Percentiles rank a stretch among this genome's conserved stretches.
phyloP scores from a whole-genome alignment of 768 basidiomycete genomes.

The Clitopilus passeckerianus region DNA sequence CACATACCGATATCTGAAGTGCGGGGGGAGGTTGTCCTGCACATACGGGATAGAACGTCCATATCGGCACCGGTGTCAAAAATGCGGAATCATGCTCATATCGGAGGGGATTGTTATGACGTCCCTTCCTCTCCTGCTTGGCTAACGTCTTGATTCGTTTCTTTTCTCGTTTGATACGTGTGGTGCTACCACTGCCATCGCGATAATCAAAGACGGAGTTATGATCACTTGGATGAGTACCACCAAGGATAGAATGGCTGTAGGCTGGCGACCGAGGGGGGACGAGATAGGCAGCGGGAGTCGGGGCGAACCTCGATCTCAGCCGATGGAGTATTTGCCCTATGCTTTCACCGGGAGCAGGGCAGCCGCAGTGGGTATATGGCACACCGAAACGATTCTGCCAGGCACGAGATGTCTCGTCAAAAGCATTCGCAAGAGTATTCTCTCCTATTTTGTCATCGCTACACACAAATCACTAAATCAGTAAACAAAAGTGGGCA shows the following conservation, averaged over 20 bases:
- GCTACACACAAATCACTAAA: slow-evolving; percentile 22
- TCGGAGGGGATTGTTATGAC: slow-evolving; percentile 5
- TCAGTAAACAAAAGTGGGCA: no score
- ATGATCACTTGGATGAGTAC: slow-evolving; percentile 50
- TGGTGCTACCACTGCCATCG: slow-evolving; percentile 14
- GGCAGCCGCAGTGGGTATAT: slow-evolving; percentile 54
- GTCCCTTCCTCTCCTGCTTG: slow-evolving; percentile 13
- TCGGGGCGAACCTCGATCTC: slow-evolving; percentile 5
- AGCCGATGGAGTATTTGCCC: slow-evolving; percentile 31
- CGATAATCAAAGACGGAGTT: slow-evolving; percentile 28
- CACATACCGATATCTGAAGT: background rate
- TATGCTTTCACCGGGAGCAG: slow-evolving; percentile 34
- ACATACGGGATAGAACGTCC: slow-evolving; percentile 7
- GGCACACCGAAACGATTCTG: slow-evolving; percentile 36
- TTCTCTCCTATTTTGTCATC: slow-evolving; percentile 22
- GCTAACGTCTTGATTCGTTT: slow-evolving; percentile 18
- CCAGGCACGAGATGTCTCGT: slow-evolving; percentile 21
- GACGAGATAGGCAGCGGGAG: slow-evolving; percentile 21
- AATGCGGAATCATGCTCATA: slow-evolving; percentile 23
- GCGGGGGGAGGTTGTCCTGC: background rate
- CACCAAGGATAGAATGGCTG: slow-evolving; percentile 27
- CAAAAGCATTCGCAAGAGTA: slow-evolving; percentile 17
- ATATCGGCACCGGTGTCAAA: slow-evolving; percentile 27
- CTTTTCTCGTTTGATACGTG: slow-evolving; percentile 15
- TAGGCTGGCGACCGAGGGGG: slow-evolving; percentile 16